Percentiles rank a stretch among this genome's conserved stretches.
Conservation (phyloP, 1,284 basidiomycete genomes). For the Sanguinoderma infundibulare region DNA sequence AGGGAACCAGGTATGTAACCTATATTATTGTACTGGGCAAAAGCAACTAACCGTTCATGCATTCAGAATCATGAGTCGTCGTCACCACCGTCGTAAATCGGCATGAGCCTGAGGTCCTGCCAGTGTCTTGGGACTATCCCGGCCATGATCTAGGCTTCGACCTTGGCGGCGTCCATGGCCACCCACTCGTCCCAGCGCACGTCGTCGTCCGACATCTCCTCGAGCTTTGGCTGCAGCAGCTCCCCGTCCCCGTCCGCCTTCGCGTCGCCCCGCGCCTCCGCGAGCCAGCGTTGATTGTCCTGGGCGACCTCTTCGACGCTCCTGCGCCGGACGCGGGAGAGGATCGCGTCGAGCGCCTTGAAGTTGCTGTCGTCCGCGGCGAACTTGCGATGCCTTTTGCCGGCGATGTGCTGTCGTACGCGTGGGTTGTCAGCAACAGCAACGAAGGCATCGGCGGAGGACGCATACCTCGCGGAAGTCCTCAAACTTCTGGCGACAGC, state of each 20-base stretch:
- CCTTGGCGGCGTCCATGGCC: constrained; percentile 19
- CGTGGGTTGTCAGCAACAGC: not conserved
- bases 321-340: constrained; percentile 75
- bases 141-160: constrained; percentile 14
- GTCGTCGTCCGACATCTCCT: constrained; percentile 26
- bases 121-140: not conserved
- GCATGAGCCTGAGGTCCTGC: not conserved
- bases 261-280: constrained; percentile 12
- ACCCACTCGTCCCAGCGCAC: constrained; percentile 37
- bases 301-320: constrained; percentile 50
- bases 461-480: constrained; percentile 78
- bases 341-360: constrained; percentile 78
- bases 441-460: not conserved
- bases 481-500: constrained; percentile 90
- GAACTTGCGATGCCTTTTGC: constrained; percentile 86
- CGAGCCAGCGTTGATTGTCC: constrained; percentile 22
- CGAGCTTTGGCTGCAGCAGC: constrained; percentile 20
- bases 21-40: constrained; percentile 4
- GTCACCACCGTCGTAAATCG: not conserved
- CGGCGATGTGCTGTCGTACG: constrained; percentile 73
- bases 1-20: not conserved
- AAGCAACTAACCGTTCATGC: too few species aligned
- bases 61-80: too few species aligned
- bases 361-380: constrained; percentile 86
- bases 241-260: constrained; percentile 14